Conservation (phyloP, 176 grass and related monocot species). For the Ensete ventricosum region DNA sequence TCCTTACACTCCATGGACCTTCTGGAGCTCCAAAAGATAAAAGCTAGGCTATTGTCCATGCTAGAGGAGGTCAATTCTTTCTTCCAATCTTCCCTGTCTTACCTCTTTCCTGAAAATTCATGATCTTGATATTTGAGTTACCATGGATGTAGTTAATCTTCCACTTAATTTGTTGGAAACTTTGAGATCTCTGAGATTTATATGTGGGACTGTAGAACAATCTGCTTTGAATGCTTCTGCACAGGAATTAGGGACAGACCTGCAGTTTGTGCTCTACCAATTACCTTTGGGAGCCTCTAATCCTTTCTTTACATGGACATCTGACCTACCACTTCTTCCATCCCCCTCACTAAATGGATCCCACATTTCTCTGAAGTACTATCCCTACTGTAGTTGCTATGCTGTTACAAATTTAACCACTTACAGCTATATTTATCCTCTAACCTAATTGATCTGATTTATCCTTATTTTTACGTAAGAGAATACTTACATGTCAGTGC, state of each 20-base stretch:
- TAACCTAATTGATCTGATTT: not conserved
- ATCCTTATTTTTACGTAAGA: not conserved
- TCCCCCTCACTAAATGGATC: constrained; percentile 6
- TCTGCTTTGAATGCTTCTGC: not conserved
- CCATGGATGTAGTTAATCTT: no score
- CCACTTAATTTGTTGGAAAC: not conserved
- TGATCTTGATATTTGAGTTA: not conserved
- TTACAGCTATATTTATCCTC: not conserved
- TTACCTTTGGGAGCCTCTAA: constrained; percentile 20
- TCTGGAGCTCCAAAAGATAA: constrained; percentile 20
- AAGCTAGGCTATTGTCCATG: constrained; percentile 16
- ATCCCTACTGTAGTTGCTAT: no score
- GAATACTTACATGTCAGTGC: no score
- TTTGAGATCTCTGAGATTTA: not conserved
- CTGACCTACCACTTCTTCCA: not conserved
- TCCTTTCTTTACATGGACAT: constrained; percentile 6
- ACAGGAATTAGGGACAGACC: not conserved
- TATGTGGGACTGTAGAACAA: not conserved
- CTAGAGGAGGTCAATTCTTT: constrained; percentile 15
- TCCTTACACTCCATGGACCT: constrained; percentile 5
- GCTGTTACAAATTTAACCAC: not conserved
- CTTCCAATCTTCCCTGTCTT: not conserved
- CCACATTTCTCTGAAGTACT: not conserved
- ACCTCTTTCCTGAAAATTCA: not conserved
- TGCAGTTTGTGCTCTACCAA: not conserved